A percentile compares a stretch with the other conserved stretches of the same genome.
Evolutionary conservation across 2,329 filamentous ascomycete genomes (phyloP).

Genomic region (Trichoderma sp.): DNA sequence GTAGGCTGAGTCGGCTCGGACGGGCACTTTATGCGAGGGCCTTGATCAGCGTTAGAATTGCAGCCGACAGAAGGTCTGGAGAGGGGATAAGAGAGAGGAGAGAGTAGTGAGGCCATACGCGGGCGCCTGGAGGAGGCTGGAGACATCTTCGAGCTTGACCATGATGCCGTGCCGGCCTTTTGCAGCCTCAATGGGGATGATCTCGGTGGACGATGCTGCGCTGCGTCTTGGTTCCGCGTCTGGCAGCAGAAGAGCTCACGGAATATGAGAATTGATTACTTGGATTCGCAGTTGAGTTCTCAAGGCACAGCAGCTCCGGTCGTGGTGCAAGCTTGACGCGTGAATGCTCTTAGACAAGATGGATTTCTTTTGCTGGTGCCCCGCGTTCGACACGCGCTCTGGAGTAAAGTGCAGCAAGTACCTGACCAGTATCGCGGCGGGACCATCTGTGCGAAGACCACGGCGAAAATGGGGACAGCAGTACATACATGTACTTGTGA

Average conservation of each 20-base stretch:
- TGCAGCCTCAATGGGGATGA: not conserved
- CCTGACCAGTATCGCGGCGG: not conserved
- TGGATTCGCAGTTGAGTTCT: not conserved
- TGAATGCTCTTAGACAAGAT: not conserved
- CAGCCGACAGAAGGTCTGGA: not conserved
- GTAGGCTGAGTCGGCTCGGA: slow-evolving; percentile 61
- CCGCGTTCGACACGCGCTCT: slow-evolving; percentile 12
- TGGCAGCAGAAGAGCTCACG: not conserved
- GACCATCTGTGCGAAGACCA: not conserved
- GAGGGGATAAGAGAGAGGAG: not conserved
- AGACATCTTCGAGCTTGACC: slow-evolving; percentile 44
- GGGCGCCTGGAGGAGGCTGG: slow-evolving; percentile 46
- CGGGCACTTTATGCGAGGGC: slow-evolving; percentile 39
- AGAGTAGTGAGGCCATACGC: slow-evolving; percentile 1
- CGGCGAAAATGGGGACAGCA: not conserved
- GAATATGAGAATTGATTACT: not conserved
- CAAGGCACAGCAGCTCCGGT: not conserved
- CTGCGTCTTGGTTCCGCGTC: not conserved
- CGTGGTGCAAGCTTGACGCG: slow-evolving; percentile 13
- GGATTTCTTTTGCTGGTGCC: slow-evolving; percentile 5
- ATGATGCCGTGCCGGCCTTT: slow-evolving; percentile 29
- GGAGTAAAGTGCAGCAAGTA: not conserved
- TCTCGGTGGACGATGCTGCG: not conserved
- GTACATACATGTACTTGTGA: not conserved
- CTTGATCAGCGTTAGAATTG: slow-evolving; percentile 22